Evolutionary conservation across 495 filamentous ascomycete species (phyloP), one percentile per base, ranked within the genome.

Genomic region (Penicillium longicatenatum): DNA sequence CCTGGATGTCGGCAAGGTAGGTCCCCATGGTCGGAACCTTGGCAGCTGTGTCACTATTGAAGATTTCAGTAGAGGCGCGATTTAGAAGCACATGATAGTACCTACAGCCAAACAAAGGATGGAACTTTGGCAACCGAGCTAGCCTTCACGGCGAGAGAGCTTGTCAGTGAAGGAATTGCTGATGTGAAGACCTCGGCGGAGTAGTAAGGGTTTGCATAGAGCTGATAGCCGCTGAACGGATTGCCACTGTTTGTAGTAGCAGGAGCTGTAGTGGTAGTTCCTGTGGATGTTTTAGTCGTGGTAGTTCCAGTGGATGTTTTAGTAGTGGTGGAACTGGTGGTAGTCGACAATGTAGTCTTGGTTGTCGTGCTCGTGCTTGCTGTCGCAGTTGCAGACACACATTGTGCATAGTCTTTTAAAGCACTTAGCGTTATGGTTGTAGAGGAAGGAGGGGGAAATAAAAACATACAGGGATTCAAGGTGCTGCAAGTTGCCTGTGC

Each of bases 71-170:
- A 37, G 2, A 54, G 17, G 43, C 16, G n/a, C 6, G 11, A 42
- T 16, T 21, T 43, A 14, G 44, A 3, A 12, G 57, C 26, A 49
- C n/a, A 11, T 0, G 6, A 16, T 19, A 19, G 6, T 29, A 57
- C 83, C 73, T 73, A 86, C 83, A 90, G 75, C 88, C 88, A 91
- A 55, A 84, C 69, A 75, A 90, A 91, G 50, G 82, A 84, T 41
- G 85, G 86, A 45, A 89, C 75, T 17, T 89, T 72, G 48, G 86
- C 88, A 39, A 86, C 86, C 60, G 70, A 68, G 39, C 69, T 79
- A 0, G 74, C 75, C 22, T 68, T 70, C 22, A 66, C 62, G 7
- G 69, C 70, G 8, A 82, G 47, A 43, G 76, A 55, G 3, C 62
- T 72, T 5, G 69, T 68, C 58, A 77, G 63, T 5, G 82, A 81